These are phyloP conservation scores for Oryza australiensis DNA, from an alignment of 176 grass and related monocot genomes.

Conservation along the genomic window DNA sequence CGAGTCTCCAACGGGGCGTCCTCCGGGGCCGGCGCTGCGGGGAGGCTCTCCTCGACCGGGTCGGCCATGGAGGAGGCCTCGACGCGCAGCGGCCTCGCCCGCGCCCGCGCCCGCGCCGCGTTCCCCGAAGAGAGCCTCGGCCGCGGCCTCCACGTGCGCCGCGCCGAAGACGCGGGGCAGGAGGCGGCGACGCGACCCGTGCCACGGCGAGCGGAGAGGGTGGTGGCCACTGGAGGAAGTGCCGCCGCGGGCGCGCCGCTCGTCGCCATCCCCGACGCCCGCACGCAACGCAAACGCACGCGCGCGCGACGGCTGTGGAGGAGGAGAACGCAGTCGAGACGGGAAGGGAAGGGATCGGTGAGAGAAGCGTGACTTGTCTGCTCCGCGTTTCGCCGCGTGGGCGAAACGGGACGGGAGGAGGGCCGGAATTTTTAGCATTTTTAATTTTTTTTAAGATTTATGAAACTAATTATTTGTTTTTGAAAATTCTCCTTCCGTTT, in stretches of 20 bases:
- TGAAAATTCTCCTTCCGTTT: too few species aligned
- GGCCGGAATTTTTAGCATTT: too few species aligned
- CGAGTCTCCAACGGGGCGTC: neutral
- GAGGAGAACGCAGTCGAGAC: neutral
- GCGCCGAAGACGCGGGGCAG: neutral
- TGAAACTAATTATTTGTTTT: too few species aligned
- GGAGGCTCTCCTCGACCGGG: conserved; percentile 34
- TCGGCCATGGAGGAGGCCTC: conserved; percentile 42
- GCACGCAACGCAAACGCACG: neutral
- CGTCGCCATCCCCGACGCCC: conserved; percentile 32
- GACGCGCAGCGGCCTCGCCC: conserved; percentile 23
- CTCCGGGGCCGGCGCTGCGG: conserved; percentile 29
- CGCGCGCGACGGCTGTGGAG: neutral
- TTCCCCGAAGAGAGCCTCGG: neutral
- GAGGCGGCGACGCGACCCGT: neutral
- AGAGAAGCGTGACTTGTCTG: conserved; percentile 17
- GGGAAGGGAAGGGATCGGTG: neutral
- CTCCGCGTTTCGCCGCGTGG: conserved; percentile 48
- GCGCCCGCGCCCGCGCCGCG: neutral
- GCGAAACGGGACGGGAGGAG: conserved; percentile 20
- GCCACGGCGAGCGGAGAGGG: conserved; percentile 26
- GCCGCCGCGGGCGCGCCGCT: neutral
- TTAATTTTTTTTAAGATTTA: too few species aligned
- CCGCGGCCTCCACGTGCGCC: neutral
- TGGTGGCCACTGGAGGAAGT: neutral